A percentile compares a stretch with the other conserved stretches of the same genome.
phyloP scores from a whole-genome alignment of 2,329 filamentous ascomycete genomes.

The Sphaceloma murrayae region DNA sequence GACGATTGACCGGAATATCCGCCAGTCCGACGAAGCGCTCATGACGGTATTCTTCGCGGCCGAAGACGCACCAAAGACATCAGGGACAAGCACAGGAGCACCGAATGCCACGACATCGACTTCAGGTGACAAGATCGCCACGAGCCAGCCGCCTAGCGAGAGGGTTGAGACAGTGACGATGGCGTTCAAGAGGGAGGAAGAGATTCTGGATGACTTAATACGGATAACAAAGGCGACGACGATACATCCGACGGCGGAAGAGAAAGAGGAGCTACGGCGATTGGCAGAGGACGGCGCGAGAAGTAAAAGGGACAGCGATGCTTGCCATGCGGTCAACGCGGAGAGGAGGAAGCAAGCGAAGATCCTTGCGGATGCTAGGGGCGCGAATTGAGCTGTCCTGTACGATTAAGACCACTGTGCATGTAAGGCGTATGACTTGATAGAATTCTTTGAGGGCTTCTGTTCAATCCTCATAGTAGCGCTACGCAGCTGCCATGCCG shows the following conservation, averaged over 20 bases:
- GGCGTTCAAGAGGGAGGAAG: constrained; percentile 49
- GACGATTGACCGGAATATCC: constrained; percentile 60
- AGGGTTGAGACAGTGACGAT: constrained; percentile 44
- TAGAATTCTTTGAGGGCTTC: neutral
- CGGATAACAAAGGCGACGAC: constrained; percentile 51
- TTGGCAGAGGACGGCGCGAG: constrained; percentile 46
- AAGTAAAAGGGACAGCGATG: constrained; percentile 46
- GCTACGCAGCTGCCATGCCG: constrained; percentile 23
- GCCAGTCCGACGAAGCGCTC: constrained; percentile 48
- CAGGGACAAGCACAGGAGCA: constrained; percentile 24
- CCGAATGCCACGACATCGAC: constrained; percentile 24
- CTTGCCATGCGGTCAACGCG: constrained; percentile 44
- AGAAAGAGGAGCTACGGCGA: constrained; percentile 49
- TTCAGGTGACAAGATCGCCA: constrained; percentile 25
- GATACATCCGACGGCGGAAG: constrained; percentile 50
- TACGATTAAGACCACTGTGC: constrained; percentile 19
- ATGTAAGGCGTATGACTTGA: constrained; percentile 5
- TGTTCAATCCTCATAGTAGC: constrained; percentile 13
- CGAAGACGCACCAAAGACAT: constrained; percentile 24
- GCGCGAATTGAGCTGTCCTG: constrained; percentile 29
- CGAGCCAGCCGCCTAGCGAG: constrained; percentile 26
- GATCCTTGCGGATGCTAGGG: constrained; percentile 47
- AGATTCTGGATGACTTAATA: constrained; percentile 56
- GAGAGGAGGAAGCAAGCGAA: constrained; percentile 54
- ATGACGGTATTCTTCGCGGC: constrained; percentile 55